Conservation (phyloP, 2,329 filamentous ascomycete species). For the Trichoderma hamatum region DNA sequence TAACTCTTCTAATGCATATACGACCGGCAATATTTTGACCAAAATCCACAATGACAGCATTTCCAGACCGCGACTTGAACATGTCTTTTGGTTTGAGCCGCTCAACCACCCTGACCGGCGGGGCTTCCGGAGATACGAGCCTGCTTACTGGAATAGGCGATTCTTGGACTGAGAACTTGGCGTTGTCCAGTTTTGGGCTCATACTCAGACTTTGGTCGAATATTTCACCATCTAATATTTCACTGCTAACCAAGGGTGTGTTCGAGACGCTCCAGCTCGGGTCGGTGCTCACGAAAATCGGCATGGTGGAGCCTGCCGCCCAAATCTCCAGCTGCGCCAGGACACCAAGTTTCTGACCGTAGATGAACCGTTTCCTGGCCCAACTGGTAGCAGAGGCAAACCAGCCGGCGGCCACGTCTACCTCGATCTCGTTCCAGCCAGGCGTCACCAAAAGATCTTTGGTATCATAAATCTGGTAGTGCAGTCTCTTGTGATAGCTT, state of each 20-base stretch:
- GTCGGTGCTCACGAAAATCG: background rate
- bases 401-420: background rate
- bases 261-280: background rate
- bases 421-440: background rate
- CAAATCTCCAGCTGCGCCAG: background rate
- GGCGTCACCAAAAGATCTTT: background rate
- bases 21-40: no score
- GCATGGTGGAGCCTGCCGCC: no score
- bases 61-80: no score
- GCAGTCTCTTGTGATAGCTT: slow-evolving; percentile 1
- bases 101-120: no score
- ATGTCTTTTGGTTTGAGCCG: no score
- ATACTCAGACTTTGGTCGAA: background rate
- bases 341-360: background rate
- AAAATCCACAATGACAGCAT: no score
- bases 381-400: background rate
- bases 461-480: background rate
- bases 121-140: no score
- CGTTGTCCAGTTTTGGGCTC: background rate
- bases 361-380: slow-evolving; percentile 1
- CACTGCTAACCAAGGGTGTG: background rate
- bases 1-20: no score
- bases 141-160: no score
- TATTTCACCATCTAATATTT: slow-evolving; percentile 2
- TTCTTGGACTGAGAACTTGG: no score